Evolutionary conservation across 179 eudicot species (phyloP), one percentile per base, ranked within the genome.

Genomic region (Beta macrorhiza): DNA sequence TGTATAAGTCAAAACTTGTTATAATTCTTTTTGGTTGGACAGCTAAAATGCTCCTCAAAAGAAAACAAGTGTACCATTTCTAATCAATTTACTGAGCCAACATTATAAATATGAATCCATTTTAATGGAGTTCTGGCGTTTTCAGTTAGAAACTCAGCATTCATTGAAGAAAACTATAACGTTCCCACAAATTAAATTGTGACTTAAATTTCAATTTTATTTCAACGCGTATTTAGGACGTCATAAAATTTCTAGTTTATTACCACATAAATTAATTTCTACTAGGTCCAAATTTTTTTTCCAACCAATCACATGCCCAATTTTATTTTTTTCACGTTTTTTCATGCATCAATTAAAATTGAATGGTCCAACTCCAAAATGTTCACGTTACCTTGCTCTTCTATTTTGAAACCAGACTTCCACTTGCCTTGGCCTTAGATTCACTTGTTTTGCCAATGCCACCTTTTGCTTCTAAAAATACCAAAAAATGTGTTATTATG

Each of bases 331-430:
- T 62, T 77, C 71, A 77, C 79, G n/a, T 62, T 12, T 64, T 42
- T 3, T 25, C 3, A 32, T 57, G 67, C 22, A n/a, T 37, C 7
- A 20, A 52, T 14, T 15, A 75, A 75, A 2, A 72, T 29, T 10
- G 2, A 59, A 9, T 15, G 15, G 37, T 55, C 16, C 32, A 52
- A 14, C n/a, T 55, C 16, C 32, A 52, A 14, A 29, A 76, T 10
- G 5, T 75, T 62, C 3, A 56, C 70, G 7, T 22, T 80, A 93
- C 97, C 97, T 89, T 78, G 96, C 94, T 83, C 97, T 88, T 78
- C 97, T 85, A 82, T 93, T 93, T 79, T 93, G 97, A 75, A 93
- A 93, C 97, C 97, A 93, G 20, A 93, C 96, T 82, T 93, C 97
- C 58, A 93, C 97, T 78, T 93, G 97, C 63, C 97, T 83, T 8